Percentiles rank a stretch among this genome's conserved stretches.
phyloP scores from a whole-genome alignment of 2,329 filamentous ascomycete genomes.

The Monilinia fructicola region DNA sequence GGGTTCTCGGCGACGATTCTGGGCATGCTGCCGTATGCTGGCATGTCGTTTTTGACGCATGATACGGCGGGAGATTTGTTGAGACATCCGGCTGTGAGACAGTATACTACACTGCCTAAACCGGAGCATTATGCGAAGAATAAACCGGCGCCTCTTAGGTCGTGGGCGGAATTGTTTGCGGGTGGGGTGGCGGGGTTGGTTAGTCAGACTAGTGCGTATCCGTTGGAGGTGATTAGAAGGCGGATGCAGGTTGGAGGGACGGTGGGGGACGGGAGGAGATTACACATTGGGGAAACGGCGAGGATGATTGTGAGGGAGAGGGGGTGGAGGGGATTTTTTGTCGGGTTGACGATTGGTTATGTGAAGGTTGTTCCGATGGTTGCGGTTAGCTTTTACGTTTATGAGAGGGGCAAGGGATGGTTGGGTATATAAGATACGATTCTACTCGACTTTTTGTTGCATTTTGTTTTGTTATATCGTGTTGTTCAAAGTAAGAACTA shows the following conservation, averaged over 20 bases:
- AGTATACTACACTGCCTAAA: constrained; percentile 72
- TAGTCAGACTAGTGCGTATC: constrained; percentile 90
- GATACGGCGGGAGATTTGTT: constrained; percentile 85
- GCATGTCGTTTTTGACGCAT: constrained; percentile 92
- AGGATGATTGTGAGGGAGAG: constrained; percentile 71
- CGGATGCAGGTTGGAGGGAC: constrained; percentile 96
- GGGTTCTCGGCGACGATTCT: constrained; percentile 87
- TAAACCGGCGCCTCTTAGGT: constrained; percentile 71
- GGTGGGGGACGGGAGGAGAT: constrained; percentile 80
- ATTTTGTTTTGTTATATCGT: no score
- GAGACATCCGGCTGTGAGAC: constrained; percentile 63
- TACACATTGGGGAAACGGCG: constrained; percentile 78
- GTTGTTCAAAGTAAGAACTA: no score
- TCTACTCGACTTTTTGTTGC: no score
- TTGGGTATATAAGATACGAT: constrained; percentile 59
- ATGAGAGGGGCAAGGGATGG: constrained; percentile 61
- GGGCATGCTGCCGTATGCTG: constrained; percentile 96
- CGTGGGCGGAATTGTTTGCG: constrained; percentile 81
- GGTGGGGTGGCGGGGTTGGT: constrained; percentile 86
- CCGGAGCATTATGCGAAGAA: constrained; percentile 53
- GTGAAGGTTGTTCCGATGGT: constrained; percentile 90
- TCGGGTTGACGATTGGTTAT: constrained; percentile 92
- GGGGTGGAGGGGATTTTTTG: constrained; percentile 81
- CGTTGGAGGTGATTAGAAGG: constrained; percentile 85
- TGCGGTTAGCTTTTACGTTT: constrained; percentile 67